Percentiles rank a stretch among this genome's conserved stretches.
Conservation (phyloP, 2,329 filamentous ascomycete species). For the Xylariales sp. region DNA sequence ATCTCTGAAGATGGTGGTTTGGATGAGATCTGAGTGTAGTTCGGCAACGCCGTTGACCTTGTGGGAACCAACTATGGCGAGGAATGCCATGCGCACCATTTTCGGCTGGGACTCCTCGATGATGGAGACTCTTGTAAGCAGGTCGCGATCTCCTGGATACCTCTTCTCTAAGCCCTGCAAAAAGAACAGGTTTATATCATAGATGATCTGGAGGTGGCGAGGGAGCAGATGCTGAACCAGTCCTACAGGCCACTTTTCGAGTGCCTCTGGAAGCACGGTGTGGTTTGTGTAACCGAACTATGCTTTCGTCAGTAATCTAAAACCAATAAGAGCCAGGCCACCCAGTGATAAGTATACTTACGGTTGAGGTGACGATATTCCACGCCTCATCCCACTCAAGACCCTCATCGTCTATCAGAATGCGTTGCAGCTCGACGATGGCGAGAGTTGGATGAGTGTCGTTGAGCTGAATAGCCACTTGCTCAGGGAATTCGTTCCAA, state of each 20-base stretch:
- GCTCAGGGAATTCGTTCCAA: constrained; percentile 90
- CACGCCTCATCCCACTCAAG: constrained; percentile 93
- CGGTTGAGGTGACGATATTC: constrained; percentile 68
- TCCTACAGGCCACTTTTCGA: constrained; percentile 98
- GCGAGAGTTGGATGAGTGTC: constrained; percentile 96
- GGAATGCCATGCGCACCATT: constrained; percentile 95
- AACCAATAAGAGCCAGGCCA: constrained; percentile 9
- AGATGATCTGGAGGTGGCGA: constrained; percentile 93
- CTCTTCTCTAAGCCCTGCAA: constrained; percentile 83
- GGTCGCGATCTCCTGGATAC: constrained; percentile 84
- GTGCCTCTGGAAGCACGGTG: constrained; percentile 90
- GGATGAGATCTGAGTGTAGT: constrained; percentile 94
- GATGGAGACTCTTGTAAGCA: constrained; percentile 85
- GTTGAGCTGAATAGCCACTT: constrained; percentile 96
- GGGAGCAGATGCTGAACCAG: constrained; percentile 89
- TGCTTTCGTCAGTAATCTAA: constrained; percentile 8
- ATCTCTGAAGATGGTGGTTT: constrained; percentile 99
- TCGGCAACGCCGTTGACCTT: constrained; percentile 99
- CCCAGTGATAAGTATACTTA: constrained; percentile 30
- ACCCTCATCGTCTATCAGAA: constrained; percentile 83
- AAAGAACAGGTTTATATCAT: constrained; percentile 96
- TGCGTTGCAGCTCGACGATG: constrained; percentile 92
- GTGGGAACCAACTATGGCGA: constrained; percentile 95
- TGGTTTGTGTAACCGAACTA: constrained; percentile 97
- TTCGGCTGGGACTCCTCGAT: constrained; percentile 96